Evolutionary conservation across 148 eudicot species (phyloP).

Genomic region (Vaccinium myrtillus): DNA sequence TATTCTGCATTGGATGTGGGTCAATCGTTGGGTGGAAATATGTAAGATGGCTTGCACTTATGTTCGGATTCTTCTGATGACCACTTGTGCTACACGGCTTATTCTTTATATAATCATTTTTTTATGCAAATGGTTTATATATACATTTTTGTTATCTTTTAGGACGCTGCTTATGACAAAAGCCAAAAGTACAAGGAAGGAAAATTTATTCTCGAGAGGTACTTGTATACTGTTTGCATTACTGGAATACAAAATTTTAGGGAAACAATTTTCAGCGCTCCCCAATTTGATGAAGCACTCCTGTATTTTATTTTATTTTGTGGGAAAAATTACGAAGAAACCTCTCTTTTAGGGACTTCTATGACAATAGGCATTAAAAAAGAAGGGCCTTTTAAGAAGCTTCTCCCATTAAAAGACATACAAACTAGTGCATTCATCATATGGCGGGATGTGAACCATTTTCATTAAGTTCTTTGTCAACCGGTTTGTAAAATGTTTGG

Average conservation of each 20-base stretch:
- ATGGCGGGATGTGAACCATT: too few relatives aligned
- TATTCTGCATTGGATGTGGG: too few relatives aligned
- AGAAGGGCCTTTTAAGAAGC: too few relatives aligned
- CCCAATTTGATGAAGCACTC: not conserved
- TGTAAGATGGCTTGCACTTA: conserved; percentile 29
- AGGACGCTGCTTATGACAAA: conserved; percentile 70
- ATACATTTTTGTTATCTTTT: conserved; percentile 8
- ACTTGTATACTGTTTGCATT: conserved; percentile 17
- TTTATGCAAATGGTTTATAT: too few relatives aligned
- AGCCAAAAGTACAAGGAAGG: conserved; percentile 20
- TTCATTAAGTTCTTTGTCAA: not conserved
- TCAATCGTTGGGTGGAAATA: conserved; percentile 80
- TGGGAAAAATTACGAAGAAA: not conserved
- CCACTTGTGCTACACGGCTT: not conserved
- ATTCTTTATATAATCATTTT: not conserved
- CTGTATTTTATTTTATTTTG: not conserved
- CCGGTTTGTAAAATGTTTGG: not conserved
- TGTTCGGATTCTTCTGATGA: not conserved
- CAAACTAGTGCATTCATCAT: too few relatives aligned
- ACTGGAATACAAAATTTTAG: not conserved
- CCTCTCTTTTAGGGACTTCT: too few relatives aligned
- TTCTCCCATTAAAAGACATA: too few relatives aligned
- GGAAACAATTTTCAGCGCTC: not conserved
- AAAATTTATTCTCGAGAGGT: conserved; percentile 54
- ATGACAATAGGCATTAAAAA: too few relatives aligned